Evolutionary conservation across 352 stramenopile genomes (phyloP), one percentile per base, ranked within the genome.

Genomic region (Pythium vanterpoolii): DNA sequence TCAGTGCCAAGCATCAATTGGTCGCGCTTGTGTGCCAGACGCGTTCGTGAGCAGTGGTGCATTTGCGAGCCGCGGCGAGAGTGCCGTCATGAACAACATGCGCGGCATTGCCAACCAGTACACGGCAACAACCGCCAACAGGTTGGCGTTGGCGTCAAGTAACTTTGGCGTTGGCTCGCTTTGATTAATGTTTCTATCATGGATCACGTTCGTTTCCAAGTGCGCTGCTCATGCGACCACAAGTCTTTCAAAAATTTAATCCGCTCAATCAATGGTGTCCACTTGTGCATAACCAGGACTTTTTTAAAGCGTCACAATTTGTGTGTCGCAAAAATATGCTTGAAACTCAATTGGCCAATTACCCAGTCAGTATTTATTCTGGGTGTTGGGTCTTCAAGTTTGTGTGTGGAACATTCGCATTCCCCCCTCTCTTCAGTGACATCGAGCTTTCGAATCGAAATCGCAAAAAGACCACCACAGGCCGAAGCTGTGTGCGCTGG

Each of bases 11-110:
- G 60, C 50, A 9, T 54, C 59, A 21, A 43, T 78, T 10, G 61
- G 67, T 30, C 71, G 71, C 27, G 54, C 44, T 1, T 78, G 71
- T 23, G 57, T 45, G 1, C 39, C 60, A 5, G 74, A 78, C 47
- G 60, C 61, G 14, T 30, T 77, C n/a, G 59, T 55, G 5, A 67
- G 54, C 30, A 72, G 62, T 8, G 62, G 69, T 6, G 26, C 36
- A 11, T 30, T 56, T 11, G 27, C 26, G 11, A 48, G 26, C 46
- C 49, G 27, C 38, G 31, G 31, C 2, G 36, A 56, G 21, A 42
- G 30, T 2, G 31, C 34, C 0, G 56, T 50, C 2, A 40, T 63
- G 26, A 56, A 31, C 26, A 45, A 34, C 56, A 50, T 63, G 36
- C 36, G 33, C 2, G 46, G 39, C n/a, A 56, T 63, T 27, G 40